These are phyloP conservation scores for Quercus ilex DNA, from an alignment of 306 rosid genomes.

Conservation along the genomic window DNA sequence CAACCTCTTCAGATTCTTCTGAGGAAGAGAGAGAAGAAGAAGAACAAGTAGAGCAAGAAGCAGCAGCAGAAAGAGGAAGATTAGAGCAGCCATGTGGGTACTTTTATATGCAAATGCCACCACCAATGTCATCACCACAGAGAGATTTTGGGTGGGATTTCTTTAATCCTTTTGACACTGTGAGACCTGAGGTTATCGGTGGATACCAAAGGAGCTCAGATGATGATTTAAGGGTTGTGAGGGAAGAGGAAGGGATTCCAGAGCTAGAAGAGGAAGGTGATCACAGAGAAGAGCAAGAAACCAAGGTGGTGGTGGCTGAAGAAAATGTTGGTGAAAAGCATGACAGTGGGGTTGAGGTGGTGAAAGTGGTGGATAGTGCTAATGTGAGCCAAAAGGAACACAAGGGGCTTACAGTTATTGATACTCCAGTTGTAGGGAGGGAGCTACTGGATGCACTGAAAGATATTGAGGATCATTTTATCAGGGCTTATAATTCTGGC, in stretches of 20 bases:
- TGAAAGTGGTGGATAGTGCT: constrained; percentile 38
- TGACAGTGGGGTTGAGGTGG: constrained; percentile 42
- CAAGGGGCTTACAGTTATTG: constrained; percentile 55
- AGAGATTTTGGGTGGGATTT: constrained; percentile 93
- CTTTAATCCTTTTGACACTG: constrained; percentile 75
- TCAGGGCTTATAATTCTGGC: constrained; percentile 78
- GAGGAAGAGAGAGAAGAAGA: constrained; percentile 59
- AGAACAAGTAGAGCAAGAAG: constrained; percentile 17
- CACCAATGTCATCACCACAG: constrained; percentile 73
- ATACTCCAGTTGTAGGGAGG: constrained; percentile 76
- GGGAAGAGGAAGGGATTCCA: constrained; percentile 97
- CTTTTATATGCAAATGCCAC: constrained; percentile 82
- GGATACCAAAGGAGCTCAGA: constrained; percentile 60
- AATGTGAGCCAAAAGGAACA: constrained; percentile 40
- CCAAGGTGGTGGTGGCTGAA: constrained; percentile 40
- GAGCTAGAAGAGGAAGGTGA: constrained; percentile 83
- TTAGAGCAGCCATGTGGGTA: constrained; percentile 49
- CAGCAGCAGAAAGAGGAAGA: constrained; percentile 18
- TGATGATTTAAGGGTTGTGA: constrained; percentile 79
- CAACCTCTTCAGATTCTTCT: constrained; percentile 55
- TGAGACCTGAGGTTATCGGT: constrained; percentile 61
- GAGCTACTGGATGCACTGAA: constrained; percentile 88
- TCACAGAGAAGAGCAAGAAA: constrained; percentile 35
- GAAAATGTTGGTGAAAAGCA: constrained; percentile 36
- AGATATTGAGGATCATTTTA: constrained; percentile 72